Base-by-base conservation (phyloP, 371 early-diverging fungal species). In the Batkoa obscura region DNA sequence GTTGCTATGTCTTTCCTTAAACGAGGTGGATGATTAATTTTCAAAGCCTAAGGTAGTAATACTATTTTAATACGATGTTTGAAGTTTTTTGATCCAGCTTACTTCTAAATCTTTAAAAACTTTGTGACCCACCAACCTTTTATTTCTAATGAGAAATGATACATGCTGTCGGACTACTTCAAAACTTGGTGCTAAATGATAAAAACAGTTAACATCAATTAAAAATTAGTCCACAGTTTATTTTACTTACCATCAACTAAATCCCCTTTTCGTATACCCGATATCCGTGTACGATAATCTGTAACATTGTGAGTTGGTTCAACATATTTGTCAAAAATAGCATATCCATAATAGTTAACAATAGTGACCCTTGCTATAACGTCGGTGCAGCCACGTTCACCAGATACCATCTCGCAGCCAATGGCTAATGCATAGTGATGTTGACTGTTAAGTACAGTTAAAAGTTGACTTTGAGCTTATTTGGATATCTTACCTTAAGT, bases 401-500 rank as follows among this genome's bases (percentile, higher is more conserved):
- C 95, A 35, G 94, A 95, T 47, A 97, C 96, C 96, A 94, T 96
- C 66, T 96, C 97, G 68, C 98, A 97, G 78, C 96, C 98, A 32
- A 97, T 86, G 5, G 89, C 95, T 1, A 97, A n/a, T n/a, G n/a
- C n/a, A n/a, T n/a, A n/a, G n/a, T n/a, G n/a, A n/a, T n/a, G n/a
- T n/a, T n/a, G n/a, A n/a, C n/a, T n/a, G n/a, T n/a, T n/a, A n/a
- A n/a, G n/a, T n/a, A n/a, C n/a, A n/a, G n/a, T n/a, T n/a, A n/a
- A n/a, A n/a, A n/a, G n/a, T n/a, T n/a, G n/a, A n/a, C n/a, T n/a
- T n/a, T n/a, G n/a, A n/a, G n/a, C n/a, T n/a, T n/a, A n/a, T n/a
- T n/a, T n/a, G n/a, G n/a, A n/a, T n/a, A n/a, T n/a, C n/a, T n/a
- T n/a, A n/a, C n/a, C n/a, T n/a, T n/a, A n/a, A n/a, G n/a, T n/a